These are phyloP conservation scores for Cercospora citrullina DNA, from an alignment of 2,329 filamentous ascomycete genomes.

Conservation along the genomic window DNA sequence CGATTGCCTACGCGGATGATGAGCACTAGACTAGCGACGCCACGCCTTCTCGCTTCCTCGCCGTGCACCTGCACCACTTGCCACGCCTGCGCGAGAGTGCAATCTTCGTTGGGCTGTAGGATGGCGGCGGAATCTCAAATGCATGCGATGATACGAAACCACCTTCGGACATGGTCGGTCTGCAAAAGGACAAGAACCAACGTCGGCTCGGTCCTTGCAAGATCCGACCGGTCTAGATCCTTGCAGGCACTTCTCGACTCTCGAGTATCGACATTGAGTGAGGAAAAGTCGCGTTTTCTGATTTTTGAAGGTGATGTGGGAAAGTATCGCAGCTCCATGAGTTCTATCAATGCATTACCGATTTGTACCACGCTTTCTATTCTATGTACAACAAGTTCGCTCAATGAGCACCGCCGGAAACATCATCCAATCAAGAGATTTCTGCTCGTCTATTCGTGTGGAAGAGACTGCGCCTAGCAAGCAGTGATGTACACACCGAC, in stretches of 20 bases:
- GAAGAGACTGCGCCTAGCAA: constrained; percentile 7
- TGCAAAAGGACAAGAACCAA: background rate
- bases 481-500: constrained; percentile 17
- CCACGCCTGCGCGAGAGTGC: background rate
- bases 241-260: background rate
- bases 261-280: background rate
- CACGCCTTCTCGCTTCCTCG: background rate
- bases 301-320: background rate
- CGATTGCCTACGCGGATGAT: background rate
- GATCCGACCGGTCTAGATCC: background rate
- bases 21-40: background rate
- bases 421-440: background rate
- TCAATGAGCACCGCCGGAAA: background rate
- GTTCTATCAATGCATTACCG: background rate
- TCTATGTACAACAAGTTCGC: background rate
- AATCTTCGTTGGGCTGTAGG: background rate
- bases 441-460: background rate
- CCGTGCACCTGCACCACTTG: background rate
- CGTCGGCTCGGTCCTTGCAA: background rate
- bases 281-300: background rate
- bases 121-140: background rate
- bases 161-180: background rate
- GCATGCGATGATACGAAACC: background rate
- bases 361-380: background rate
- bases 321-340: background rate